Evolutionary conservation across 2,329 filamentous ascomycete genomes (phyloP).

Genomic region (Penicillium oxalicum): DNA sequence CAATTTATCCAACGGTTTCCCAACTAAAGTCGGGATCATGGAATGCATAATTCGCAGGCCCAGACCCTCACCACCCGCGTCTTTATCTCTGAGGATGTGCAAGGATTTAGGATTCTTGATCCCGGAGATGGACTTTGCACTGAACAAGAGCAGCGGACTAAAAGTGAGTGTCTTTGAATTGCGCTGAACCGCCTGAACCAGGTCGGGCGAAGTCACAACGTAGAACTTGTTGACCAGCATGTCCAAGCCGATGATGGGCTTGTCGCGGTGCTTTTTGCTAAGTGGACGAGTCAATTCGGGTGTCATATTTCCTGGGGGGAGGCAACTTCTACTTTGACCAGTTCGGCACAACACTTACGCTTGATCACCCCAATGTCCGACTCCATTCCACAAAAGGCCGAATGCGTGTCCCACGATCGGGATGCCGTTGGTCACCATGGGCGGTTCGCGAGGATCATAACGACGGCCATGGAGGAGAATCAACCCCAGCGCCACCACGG

Average conservation of each 20-base stretch:
- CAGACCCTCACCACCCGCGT: conserved; percentile 17
- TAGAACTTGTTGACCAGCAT: conserved; percentile 24
- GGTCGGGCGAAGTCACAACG: conserved; percentile 20
- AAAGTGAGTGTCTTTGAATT: conserved; percentile 20
- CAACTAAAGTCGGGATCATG: conserved; percentile 21
- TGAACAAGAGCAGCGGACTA: conserved; percentile 18
- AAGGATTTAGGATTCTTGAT: conserved; percentile 12
- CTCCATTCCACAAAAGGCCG: conserved; percentile 19
- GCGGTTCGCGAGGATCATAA: conserved; percentile 24
- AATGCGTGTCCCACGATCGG: conserved; percentile 26
- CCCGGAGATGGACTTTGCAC: conserved; percentile 15
- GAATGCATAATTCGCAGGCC: conserved; percentile 15
- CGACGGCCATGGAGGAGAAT: conserved; percentile 3
- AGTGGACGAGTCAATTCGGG: neutral
- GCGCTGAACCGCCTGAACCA: conserved; percentile 21
- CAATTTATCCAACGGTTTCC: conserved; percentile 21
- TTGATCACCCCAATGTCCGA: conserved; percentile 18
- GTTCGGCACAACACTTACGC: conserved; percentile 10
- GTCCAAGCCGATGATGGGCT: conserved; percentile 21
- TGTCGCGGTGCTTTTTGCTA: conserved; percentile 11
- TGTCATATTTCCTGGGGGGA: neutral
- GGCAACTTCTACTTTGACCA: too few species aligned
- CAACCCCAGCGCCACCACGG: conserved; percentile 6
- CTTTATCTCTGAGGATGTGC: conserved; percentile 16
- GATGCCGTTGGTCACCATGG: conserved; percentile 13